phyloP scores from a whole-genome alignment of 371 early-diverging fungal species.

The Syncephalis plumigaleata region DNA sequence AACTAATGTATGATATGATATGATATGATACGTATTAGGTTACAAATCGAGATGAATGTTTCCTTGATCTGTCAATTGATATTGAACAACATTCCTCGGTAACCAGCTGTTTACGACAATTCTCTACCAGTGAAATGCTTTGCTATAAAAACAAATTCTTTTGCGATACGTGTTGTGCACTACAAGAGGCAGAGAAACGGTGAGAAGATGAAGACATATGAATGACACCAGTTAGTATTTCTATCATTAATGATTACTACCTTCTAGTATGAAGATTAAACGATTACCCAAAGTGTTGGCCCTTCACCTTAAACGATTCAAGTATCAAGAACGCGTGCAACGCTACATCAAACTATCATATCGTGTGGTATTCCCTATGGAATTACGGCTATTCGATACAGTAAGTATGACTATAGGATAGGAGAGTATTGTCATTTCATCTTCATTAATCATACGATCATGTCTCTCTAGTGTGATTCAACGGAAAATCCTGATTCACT shows the following conservation, averaged over 20 bases:
- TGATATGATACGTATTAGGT: no score
- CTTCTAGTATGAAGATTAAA: constrained; percentile 80
- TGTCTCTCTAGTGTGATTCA: constrained; percentile 56
- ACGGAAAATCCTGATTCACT: constrained; percentile 70
- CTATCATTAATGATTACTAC: not conserved
- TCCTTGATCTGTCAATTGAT: constrained; percentile 90
- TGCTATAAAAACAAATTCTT: constrained; percentile 93
- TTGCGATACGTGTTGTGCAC: constrained; percentile 82
- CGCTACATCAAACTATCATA: constrained; percentile 86
- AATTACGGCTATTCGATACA: constrained; percentile 84
- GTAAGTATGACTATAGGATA: constrained; percentile 18
- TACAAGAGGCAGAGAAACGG: constrained; percentile 93
- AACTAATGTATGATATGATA: not conserved
- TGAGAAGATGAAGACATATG: constrained; percentile 9
- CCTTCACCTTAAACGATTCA: constrained; percentile 91
- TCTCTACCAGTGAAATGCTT: constrained; percentile 84
- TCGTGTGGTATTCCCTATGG: constrained; percentile 84
- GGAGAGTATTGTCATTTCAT: not conserved
- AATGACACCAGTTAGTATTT: not conserved
- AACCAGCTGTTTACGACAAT: constrained; percentile 78
- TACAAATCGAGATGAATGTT: constrained; percentile 86
- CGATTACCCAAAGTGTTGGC: constrained; percentile 84
- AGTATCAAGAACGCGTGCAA: constrained; percentile 82
- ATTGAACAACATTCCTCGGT: constrained; percentile 89
- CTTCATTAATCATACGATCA: not conserved